These are phyloP conservation scores for Talaromyces sp. DNA, from an alignment of 2,329 filamentous ascomycete genomes.

Conservation along the genomic window DNA sequence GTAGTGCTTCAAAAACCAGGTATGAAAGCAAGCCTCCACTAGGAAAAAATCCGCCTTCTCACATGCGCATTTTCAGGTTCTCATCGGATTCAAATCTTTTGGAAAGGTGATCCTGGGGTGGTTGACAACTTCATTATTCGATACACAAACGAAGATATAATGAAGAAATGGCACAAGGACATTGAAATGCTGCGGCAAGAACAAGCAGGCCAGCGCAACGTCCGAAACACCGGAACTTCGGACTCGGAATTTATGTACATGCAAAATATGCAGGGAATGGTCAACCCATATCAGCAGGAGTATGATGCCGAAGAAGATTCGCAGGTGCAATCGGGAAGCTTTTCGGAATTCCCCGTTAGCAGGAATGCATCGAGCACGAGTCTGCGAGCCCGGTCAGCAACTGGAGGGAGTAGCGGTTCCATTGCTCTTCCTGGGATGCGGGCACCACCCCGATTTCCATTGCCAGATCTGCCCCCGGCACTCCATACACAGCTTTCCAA, in stretches of 20 bases:
- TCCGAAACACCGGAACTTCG: conserved; percentile 51
- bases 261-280: conserved; percentile 57
- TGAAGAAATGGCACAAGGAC: conserved; percentile 85
- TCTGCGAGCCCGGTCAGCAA: conserved; percentile 70
- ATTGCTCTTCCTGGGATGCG: conserved; percentile 42
- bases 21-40: conserved; percentile 42
- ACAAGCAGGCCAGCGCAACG: conserved; percentile 52
- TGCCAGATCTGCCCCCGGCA: conserved; percentile 61
- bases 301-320: conserved; percentile 53
- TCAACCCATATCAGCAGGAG: conserved; percentile 75
- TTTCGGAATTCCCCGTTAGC: conserved; percentile 51
- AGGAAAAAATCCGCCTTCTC: background rate
- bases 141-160: conserved; percentile 83
- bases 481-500: conserved; percentile 60
- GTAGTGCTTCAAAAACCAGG: conserved; percentile 81
- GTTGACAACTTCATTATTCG: conserved; percentile 96
- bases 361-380: conserved; percentile 71
- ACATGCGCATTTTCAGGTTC: conserved; percentile 55
- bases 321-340: conserved; percentile 31
- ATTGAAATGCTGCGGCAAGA: conserved; percentile 68
- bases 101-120: conserved; percentile 93
- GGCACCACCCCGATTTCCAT: conserved; percentile 64
- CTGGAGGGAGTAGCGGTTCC: conserved; percentile 52
- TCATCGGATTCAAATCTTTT: conserved; percentile 95
- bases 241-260: conserved; percentile 78